Percentiles rank a stretch among this genome's conserved stretches.
Evolutionary conservation across 2,329 filamentous ascomycete genomes (phyloP).

Genomic region (Anthostomella pinea): DNA sequence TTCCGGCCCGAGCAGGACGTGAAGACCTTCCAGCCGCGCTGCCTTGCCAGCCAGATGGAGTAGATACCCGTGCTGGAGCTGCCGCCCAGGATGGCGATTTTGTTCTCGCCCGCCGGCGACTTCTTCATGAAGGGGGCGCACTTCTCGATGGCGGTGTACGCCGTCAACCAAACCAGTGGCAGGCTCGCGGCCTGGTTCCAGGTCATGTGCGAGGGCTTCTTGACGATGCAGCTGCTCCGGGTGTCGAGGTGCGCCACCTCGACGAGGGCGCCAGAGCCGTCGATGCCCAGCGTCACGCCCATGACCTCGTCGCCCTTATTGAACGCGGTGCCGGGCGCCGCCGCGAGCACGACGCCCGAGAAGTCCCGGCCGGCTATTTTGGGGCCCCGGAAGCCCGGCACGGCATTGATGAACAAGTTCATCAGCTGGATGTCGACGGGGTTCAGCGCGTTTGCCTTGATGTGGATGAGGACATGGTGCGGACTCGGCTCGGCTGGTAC

Average conservation of each 20-base stretch:
- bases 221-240: constrained; percentile 8
- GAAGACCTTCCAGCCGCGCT: constrained; percentile 19
- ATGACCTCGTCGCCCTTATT: constrained; percentile 14
- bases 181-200: constrained; percentile 17
- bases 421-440: constrained; percentile 20
- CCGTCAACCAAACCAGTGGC: constrained; percentile 18
- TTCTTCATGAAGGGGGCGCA: constrained; percentile 5
- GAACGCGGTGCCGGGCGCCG: constrained; percentile 9
- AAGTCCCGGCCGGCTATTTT: constrained; percentile 16
- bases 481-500: constrained; percentile 2
- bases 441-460: constrained; percentile 17
- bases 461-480: constrained; percentile 11
- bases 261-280: constrained; percentile 11
- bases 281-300: constrained; percentile 7
- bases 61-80: constrained; percentile 20
- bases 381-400: constrained; percentile 2
- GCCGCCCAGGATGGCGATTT: constrained; percentile 17
- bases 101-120: constrained; percentile 1
- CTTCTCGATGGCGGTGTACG: constrained; percentile 13
- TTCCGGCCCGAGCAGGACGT: constrained; percentile 20
- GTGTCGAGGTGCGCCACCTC: constrained; percentile 9
- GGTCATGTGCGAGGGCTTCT: constrained; percentile 13
- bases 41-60: constrained; percentile 11
- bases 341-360: constrained; percentile 14
- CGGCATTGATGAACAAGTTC: constrained; percentile 8